phyloP scores from a whole-genome alignment of 1,284 basidiomycete species.

The Cryptococcus amylolentus region DNA sequence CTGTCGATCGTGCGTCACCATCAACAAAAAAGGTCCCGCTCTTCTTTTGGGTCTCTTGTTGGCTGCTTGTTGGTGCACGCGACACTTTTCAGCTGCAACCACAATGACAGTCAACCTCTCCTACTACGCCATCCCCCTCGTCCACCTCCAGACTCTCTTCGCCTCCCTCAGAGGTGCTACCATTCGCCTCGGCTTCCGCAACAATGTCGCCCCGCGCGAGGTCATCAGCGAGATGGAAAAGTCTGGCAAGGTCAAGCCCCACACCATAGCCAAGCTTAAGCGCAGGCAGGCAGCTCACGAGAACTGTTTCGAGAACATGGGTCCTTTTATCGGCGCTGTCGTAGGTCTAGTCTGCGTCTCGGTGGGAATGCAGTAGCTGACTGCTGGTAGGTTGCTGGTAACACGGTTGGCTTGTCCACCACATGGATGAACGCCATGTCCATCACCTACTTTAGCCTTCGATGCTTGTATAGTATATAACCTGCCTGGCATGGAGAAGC shows the following conservation, averaged over 20 bases:
- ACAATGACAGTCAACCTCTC: conserved; percentile 28
- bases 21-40: neutral
- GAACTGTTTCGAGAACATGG: conserved; percentile 35
- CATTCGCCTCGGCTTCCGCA: conserved; percentile 17
- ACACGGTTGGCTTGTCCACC: conserved; percentile 27
- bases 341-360: conserved; percentile 18
- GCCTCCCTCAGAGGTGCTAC: conserved; percentile 23
- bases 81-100: neutral
- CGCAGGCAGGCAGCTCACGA: conserved; percentile 34
- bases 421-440: conserved; percentile 36
- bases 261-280: conserved; percentile 24
- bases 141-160: conserved; percentile 30
- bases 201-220: conserved; percentile 35
- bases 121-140: conserved; percentile 32
- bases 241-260: conserved; percentile 26
- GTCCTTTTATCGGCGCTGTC: conserved; percentile 27
- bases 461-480: conserved; percentile 28
- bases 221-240: conserved; percentile 27
- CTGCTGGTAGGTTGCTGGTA: conserved; percentile 34
- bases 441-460: conserved; percentile 26
- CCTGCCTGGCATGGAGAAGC: neutral
- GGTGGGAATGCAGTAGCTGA: neutral
- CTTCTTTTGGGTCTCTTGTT: too few relatives aligned
- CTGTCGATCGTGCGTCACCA: neutral
- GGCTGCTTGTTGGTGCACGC: neutral